phyloP scores from a whole-genome alignment of 164 flowering plant genomes.

The Sextonia rubra region DNA sequence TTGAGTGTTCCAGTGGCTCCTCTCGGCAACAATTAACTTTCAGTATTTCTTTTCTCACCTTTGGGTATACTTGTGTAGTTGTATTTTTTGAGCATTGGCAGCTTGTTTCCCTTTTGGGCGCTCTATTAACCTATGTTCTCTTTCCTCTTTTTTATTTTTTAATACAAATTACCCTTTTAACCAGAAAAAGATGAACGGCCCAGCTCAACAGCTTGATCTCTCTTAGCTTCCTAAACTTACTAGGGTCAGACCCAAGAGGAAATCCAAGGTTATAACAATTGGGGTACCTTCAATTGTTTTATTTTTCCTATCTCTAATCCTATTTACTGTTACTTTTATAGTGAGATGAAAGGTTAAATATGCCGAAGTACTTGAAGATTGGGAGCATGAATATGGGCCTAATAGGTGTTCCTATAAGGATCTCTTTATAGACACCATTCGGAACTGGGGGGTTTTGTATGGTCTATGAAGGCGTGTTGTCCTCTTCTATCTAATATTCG shows the following conservation, averaged over 20 bases:
- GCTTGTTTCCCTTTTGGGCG: too few species aligned
- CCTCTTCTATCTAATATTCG: slow-evolving; percentile 20
- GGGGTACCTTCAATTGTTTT: neutral
- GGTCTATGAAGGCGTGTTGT: slow-evolving; percentile 61
- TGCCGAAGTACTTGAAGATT: slow-evolving; percentile 32
- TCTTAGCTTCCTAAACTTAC: slow-evolving; percentile 9
- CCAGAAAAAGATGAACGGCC: slow-evolving; percentile 10
- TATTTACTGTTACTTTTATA: slow-evolving; percentile 11
- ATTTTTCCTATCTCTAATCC: neutral
- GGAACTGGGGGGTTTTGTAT: slow-evolving; percentile 47
- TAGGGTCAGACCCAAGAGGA: neutral
- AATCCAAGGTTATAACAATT: neutral
- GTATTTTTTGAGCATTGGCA: too few species aligned
- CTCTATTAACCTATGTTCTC: too few species aligned
- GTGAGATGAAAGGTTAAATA: slow-evolving; percentile 25
- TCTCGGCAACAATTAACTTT: too few species aligned
- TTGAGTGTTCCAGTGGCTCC: too few species aligned
- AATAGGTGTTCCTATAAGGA: slow-evolving; percentile 30
- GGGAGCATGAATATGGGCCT: slow-evolving; percentile 40
- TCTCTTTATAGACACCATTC: slow-evolving; percentile 24
- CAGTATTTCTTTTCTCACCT: too few species aligned
- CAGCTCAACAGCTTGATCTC: slow-evolving; percentile 7
- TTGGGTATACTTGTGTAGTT: too few species aligned
- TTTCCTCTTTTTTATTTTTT: too few species aligned
- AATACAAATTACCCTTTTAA: too few species aligned